Evolutionary conservation across 2,329 filamentous ascomycete species (phyloP).

Genomic region (Diaporthe sp.): DNA sequence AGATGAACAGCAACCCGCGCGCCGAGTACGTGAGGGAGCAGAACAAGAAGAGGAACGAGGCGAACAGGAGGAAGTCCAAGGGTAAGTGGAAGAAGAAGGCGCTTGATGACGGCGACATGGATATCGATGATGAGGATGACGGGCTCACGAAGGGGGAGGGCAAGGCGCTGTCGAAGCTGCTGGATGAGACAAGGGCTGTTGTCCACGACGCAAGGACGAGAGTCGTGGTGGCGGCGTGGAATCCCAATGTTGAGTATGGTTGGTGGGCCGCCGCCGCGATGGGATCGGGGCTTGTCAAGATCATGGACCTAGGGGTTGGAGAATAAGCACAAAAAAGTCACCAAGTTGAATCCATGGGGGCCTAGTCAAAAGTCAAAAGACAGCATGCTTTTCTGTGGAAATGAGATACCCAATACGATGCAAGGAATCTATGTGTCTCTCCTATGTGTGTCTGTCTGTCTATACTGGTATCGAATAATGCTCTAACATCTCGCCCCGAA

Average conservation of each 20-base stretch:
- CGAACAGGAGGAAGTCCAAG: slow-evolving; percentile 49
- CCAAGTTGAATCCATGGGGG: not conserved
- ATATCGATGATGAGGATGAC: slow-evolving; percentile 45
- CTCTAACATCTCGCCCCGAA: slow-evolving; percentile 64
- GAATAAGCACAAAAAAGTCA: not conserved
- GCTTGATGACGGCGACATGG: slow-evolving; percentile 42
- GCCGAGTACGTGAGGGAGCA: slow-evolving; percentile 52
- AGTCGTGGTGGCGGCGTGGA: slow-evolving; percentile 75
- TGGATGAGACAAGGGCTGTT: slow-evolving; percentile 51
- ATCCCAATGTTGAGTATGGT: slow-evolving; percentile 74
- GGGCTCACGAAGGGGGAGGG: slow-evolving; percentile 44
- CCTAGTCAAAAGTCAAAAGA: not conserved
- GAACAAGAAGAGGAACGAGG: slow-evolving; percentile 53
- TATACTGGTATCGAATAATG: not conserved
- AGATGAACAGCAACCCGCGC: slow-evolving; percentile 63
- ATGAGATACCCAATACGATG: slow-evolving; percentile 28
- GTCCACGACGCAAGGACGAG: slow-evolving; percentile 75
- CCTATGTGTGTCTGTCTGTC: slow-evolving; percentile 4
- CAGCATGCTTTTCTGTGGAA: not conserved
- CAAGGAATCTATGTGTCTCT: slow-evolving; percentile 12
- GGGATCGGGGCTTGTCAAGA: slow-evolving; percentile 75
- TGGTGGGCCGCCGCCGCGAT: slow-evolving; percentile 77
- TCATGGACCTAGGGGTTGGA: slow-evolving; percentile 73
- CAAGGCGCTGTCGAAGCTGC: slow-evolving; percentile 41
- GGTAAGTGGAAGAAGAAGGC: slow-evolving; percentile 52